Conservation (phyloP, 768 basidiomycete genomes). For the Kwoniella europaea region DNA sequence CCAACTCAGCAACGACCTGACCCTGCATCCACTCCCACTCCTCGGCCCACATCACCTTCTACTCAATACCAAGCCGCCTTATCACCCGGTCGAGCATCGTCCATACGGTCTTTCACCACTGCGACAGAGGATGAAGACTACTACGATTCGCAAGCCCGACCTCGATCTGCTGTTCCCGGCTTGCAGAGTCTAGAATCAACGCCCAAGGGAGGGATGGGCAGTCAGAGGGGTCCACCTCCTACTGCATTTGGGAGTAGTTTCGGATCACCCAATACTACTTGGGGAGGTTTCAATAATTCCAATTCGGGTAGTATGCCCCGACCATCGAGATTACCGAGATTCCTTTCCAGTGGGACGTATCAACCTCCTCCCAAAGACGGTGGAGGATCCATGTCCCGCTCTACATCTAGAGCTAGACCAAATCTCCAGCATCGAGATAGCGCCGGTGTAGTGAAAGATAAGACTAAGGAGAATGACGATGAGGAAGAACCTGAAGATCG, state of each 20-base stretch:
- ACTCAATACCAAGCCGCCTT: constrained; percentile 14
- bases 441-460: background rate
- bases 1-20: constrained; percentile 19
- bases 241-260: constrained; percentile 39
- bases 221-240: constrained; percentile 26
- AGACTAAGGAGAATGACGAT: constrained; percentile 31
- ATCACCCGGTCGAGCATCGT: constrained; percentile 24
- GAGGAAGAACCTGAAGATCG: constrained; percentile 59
- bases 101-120: constrained; percentile 24
- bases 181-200: constrained; percentile 20
- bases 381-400: constrained; percentile 42
- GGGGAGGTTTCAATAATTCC: constrained; percentile 7
- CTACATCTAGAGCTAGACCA: constrained; percentile 43
- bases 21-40: background rate
- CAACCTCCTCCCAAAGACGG: constrained; percentile 9
- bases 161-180: constrained; percentile 22
- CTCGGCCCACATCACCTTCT: constrained; percentile 12
- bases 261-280: constrained; percentile 37
- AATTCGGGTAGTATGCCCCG: constrained; percentile 33
- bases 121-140: constrained; percentile 32
- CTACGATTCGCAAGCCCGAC: constrained; percentile 12
- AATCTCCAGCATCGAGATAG: constrained; percentile 20
- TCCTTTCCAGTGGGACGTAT: constrained; percentile 23
- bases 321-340: constrained; percentile 27
- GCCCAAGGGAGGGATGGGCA: constrained; percentile 13